A percentile compares a stretch with the other conserved stretches of the same genome.
Conservation (phyloP, 1,284 basidiomycete genomes). For the Phellinidium pouzarii region DNA sequence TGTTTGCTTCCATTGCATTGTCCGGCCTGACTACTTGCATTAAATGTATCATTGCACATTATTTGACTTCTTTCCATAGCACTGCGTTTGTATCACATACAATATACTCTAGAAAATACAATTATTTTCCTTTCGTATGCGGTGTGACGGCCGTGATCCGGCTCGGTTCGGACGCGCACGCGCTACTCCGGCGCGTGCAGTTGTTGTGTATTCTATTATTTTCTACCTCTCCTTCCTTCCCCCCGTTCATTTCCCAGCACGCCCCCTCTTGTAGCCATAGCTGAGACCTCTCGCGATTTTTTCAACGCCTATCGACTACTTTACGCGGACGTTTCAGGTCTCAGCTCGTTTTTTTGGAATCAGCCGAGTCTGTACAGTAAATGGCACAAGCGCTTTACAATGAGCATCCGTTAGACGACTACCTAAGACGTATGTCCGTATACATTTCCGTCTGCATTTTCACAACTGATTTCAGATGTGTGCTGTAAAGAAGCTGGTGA, state of each 20-base stretch:
- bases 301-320: background rate
- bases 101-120: too few relatives aligned
- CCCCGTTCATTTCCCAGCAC: background rate
- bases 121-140: too few relatives aligned
- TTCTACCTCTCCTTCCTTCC: background rate
- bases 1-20: background rate
- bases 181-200: too few relatives aligned
- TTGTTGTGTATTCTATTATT: too few relatives aligned
- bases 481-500: constrained; percentile 12
- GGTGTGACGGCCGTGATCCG: too few relatives aligned
- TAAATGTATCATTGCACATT: constrained; percentile 1
- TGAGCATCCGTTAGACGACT: constrained; percentile 68
- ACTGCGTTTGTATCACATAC: background rate
- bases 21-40: background rate
- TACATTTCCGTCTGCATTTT: background rate
- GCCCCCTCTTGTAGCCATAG: background rate
- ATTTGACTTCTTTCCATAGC: background rate
- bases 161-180: too few relatives aligned
- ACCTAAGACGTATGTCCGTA: constrained; percentile 55
- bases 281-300: background rate
- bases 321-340: too few relatives aligned
- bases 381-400: constrained; percentile 79
- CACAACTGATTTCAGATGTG: background rate
- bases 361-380: background rate
- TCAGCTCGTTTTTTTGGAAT: background rate